These are phyloP conservation scores for Kodamaea alishanica DNA, from an alignment of 1,139 yeast genomes.

Conservation along the genomic window DNA sequence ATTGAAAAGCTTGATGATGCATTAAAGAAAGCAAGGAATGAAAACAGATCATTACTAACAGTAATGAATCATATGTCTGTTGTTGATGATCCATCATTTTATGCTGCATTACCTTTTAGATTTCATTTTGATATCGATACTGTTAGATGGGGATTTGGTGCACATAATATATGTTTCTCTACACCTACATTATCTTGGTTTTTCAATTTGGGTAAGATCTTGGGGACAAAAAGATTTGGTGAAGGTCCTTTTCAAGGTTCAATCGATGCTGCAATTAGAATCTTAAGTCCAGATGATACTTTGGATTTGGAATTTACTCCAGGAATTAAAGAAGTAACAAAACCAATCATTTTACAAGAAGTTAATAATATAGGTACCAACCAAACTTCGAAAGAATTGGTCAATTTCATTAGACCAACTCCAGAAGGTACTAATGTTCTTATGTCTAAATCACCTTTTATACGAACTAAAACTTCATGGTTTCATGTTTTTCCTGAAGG, in stretches of 20 bases:
- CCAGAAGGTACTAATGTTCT: slow-evolving; percentile 31
- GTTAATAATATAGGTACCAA: slow-evolving; percentile 18
- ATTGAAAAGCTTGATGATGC: slow-evolving; percentile 65
- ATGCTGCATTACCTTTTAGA: slow-evolving; percentile 81
- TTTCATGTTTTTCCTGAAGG: slow-evolving; percentile 96
- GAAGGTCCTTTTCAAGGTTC: slow-evolving; percentile 91
- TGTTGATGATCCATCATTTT: slow-evolving; percentile 87
- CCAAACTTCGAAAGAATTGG: slow-evolving; percentile 18
- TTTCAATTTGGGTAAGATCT: slow-evolving; percentile 82
- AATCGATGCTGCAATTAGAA: slow-evolving; percentile 80
- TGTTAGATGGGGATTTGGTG: slow-evolving; percentile 93
- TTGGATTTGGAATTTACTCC: slow-evolving; percentile 50
- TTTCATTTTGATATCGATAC: slow-evolving; percentile 60
- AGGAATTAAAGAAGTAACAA: slow-evolving; percentile 26
- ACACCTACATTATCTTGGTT: slow-evolving; percentile 52
- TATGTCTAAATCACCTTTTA: slow-evolving; percentile 44
- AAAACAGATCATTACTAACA: slow-evolving; percentile 73
- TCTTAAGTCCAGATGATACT: slow-evolving; percentile 78
- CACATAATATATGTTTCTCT: slow-evolving; percentile 84
- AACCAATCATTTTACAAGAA: slow-evolving; percentile 34
- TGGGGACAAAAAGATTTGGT: slow-evolving; percentile 85
- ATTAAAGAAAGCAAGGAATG: slow-evolving; percentile 54
- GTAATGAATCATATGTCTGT: slow-evolving; percentile 97
- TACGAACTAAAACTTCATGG: slow-evolving; percentile 73
- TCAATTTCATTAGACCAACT: slow-evolving; percentile 25